Conservation (phyloP, 495 filamentous ascomycete genomes). For the Aspergillus haitiensis region DNA sequence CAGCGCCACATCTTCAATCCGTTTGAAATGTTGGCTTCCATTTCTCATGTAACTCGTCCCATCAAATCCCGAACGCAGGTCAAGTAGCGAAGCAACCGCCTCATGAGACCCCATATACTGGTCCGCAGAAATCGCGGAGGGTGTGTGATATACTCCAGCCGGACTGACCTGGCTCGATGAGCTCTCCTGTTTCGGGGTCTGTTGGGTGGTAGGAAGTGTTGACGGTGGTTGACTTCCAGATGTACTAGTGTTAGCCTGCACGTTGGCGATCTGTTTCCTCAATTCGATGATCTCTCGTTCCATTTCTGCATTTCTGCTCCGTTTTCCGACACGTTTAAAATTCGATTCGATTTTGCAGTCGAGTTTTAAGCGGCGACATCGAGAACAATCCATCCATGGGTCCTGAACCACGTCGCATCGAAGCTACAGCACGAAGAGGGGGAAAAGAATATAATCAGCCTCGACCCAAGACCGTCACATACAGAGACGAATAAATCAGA, state of each 20-base stretch:
- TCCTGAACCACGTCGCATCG: slow-evolving; percentile 90
- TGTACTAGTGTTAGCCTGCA: slow-evolving; percentile 36
- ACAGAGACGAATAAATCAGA: neutral
- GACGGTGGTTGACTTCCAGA: slow-evolving; percentile 47
- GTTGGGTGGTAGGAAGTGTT: slow-evolving; percentile 51
- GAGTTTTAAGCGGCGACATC: slow-evolving; percentile 82
- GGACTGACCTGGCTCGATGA: slow-evolving; percentile 50
- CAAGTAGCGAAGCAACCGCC: slow-evolving; percentile 78
- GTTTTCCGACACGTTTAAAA: slow-evolving; percentile 91
- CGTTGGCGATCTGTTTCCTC: slow-evolving; percentile 65
- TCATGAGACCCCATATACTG: slow-evolving; percentile 80
- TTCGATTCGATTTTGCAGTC: slow-evolving; percentile 91
- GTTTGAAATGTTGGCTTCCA: slow-evolving; percentile 45
- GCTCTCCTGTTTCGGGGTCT: slow-evolving; percentile 51
- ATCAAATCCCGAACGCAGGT: slow-evolving; percentile 62
- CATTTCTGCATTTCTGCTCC: slow-evolving; percentile 89
- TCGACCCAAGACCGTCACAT: slow-evolving; percentile 11
- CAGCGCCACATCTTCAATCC: slow-evolving; percentile 72
- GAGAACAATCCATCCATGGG: slow-evolving; percentile 74
- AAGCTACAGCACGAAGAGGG: slow-evolving; percentile 54
- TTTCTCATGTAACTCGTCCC: slow-evolving; percentile 47
- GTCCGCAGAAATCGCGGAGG: slow-evolving; percentile 47
- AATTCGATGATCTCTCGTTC: slow-evolving; percentile 64
- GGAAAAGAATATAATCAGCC: neutral
- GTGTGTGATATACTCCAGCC: slow-evolving; percentile 44